Percentiles rank a stretch among this genome's conserved stretches.
Conservation (phyloP, 441 rosid species). For the Jatropha multifida region DNA sequence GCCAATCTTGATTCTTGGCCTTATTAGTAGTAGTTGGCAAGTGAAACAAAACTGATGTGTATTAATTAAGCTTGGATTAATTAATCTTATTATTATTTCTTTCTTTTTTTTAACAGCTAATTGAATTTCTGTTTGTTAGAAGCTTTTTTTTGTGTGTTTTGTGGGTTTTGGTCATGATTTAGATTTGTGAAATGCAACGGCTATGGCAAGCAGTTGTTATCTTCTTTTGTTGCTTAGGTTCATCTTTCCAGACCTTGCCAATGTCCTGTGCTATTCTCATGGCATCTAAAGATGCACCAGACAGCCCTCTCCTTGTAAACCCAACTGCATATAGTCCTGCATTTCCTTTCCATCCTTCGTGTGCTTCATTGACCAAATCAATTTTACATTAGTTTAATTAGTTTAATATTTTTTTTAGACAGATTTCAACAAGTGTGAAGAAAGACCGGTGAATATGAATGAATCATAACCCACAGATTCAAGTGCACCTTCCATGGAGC, state of each 20-base stretch:
- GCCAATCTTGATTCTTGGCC: too few species aligned
- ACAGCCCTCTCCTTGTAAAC: slow-evolving; percentile 65
- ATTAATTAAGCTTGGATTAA: background rate
- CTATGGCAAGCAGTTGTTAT: slow-evolving; percentile 22
- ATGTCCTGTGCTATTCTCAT: slow-evolving; percentile 64
- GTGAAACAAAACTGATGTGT: too few species aligned
- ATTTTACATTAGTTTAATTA: too few species aligned
- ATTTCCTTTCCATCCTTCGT: slow-evolving; percentile 68
- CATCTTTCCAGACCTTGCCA: slow-evolving; percentile 63
- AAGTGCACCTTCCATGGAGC: too few species aligned
- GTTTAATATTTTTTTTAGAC: too few species aligned
- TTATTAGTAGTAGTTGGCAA: too few species aligned
- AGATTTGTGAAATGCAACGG: slow-evolving; percentile 78
- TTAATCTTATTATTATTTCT: too few species aligned
- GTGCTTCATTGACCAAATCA: slow-evolving; percentile 23
- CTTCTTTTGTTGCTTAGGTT: slow-evolving; percentile 54
- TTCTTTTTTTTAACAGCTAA: slow-evolving; percentile 9
- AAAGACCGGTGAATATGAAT: too few species aligned
- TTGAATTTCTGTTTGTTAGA: slow-evolving; percentile 10
- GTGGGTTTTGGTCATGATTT: slow-evolving; percentile 12
- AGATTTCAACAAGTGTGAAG: too few species aligned
- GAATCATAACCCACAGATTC: too few species aligned
- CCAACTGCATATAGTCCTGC: too few species aligned
- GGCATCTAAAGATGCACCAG: slow-evolving; percentile 76
- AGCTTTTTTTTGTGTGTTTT: background rate